Evolutionary conservation across 495 filamentous ascomycete genomes (phyloP).

Genomic region (Niebla homalea): DNA sequence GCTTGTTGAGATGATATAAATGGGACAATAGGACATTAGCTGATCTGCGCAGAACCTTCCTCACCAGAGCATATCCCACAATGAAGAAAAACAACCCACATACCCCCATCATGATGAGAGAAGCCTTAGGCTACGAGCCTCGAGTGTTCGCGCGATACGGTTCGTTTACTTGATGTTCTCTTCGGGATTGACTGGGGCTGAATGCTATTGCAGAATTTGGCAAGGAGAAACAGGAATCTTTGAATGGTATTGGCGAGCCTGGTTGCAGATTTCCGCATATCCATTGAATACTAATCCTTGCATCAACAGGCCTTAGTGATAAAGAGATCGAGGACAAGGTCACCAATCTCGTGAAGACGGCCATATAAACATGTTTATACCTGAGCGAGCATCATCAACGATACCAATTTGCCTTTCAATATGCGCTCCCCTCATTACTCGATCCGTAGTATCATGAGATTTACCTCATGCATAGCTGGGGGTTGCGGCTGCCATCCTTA

Average conservation of each 20-base stretch:
- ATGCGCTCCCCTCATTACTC: no score
- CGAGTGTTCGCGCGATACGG: conserved; percentile 88
- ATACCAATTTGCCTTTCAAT: no score
- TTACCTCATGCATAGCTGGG: no score
- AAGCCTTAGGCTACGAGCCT: conserved; percentile 69
- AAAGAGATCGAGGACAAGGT: conserved; percentile 87
- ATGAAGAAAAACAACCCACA: conserved; percentile 99
- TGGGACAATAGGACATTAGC: neutral
- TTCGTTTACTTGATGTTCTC: conserved; percentile 28
- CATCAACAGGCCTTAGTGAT: conserved; percentile 58
- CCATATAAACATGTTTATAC: conserved; percentile 10
- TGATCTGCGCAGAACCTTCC: conserved; percentile 53
- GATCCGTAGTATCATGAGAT: no score
- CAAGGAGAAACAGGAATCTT: conserved; percentile 70
- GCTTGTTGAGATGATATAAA: neutral
- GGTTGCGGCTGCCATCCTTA: no score
- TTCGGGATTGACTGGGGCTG: neutral
- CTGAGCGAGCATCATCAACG: neutral
- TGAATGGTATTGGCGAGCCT: conserved; percentile 49
- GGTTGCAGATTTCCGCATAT: neutral
- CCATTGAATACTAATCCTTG: neutral
- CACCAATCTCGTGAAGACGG: conserved; percentile 62
- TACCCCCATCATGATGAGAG: conserved; percentile 87
- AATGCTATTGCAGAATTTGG: conserved; percentile 51
- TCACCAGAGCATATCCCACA: conserved; percentile 82